Evolutionary conservation across 352 stramenopile genomes (phyloP), one percentile per base, ranked within the genome.

Genomic region (Globisporangium solare): DNA sequence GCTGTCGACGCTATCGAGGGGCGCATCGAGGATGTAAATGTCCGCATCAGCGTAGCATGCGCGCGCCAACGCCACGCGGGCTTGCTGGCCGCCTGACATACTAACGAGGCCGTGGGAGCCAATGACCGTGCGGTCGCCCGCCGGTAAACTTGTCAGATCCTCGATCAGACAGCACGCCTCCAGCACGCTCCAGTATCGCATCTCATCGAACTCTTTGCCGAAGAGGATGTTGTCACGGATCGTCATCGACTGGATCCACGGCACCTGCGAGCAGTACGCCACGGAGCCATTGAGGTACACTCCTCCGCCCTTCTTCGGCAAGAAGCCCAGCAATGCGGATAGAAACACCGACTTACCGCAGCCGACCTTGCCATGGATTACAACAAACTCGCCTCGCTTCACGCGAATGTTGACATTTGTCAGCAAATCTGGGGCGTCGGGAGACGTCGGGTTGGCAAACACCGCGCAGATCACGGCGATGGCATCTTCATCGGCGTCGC

Each of bases 171-270:
- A 80, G 22, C 80, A 92, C 0, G 77, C 79, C 21, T 77, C 75
- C 4, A 93, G 48, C 47, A 91, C 79, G 20, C 63, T 82, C 67
- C 70, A 74, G 67, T 94, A 92, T 35, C 72, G 72, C 11, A 64
- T 67, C 31, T 64, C 66, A 56, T 95, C 70, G 47, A 86, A 94
- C 7, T 65, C 56, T 21, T 77, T 78, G 5, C 94, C 93, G 73
- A 99, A 99, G 6, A 99, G 64, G 58, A 99, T 96, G 70, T 99
- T 99, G 22, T 98, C 89, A n/a, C 86, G 80, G 3, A 99, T 73
- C 20, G 86, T 97, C 31, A 90, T 91, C 61, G 98, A 98, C 67
- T 99, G 87, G 54, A 99, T 96, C 80, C 97, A 98, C 27, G 95
- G 82, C 17, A 86, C 82, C 70, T 98, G 95, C 6, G 92, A 79